phyloP scores from a whole-genome alignment of 108 stramenopile species.

The Craspedostauros australis region DNA sequence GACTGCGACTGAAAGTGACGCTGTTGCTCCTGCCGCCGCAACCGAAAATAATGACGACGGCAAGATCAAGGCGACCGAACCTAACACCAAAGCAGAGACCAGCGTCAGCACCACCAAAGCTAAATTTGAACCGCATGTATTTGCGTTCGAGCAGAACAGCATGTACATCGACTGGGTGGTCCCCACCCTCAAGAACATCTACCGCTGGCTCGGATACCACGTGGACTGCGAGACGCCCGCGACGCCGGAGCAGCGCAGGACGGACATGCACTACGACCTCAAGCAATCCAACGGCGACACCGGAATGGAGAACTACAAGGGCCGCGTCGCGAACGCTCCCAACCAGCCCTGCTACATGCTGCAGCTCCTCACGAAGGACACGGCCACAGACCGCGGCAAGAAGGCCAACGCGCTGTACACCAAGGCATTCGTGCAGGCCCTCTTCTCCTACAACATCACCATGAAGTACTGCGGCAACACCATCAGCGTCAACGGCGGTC shows the following conservation, averaged over 20 bases:
- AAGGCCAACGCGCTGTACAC: not conserved
- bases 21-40: too few relatives aligned
- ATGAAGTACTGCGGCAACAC: conserved; percentile 5
- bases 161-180: conserved; percentile 3
- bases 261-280: conserved; percentile 1
- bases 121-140: too few relatives aligned
- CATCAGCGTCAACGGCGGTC: conserved; percentile 2
- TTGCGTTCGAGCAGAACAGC: conserved; percentile 5
- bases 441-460: conserved; percentile 3
- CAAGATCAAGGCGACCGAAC: too few relatives aligned
- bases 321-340: not conserved
- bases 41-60: too few relatives aligned
- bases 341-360: conserved; percentile 2
- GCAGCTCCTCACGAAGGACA: conserved; percentile 3
- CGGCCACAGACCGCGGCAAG: conserved; percentile 5
- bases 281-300: conserved; percentile 10
- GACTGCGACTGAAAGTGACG: too few relatives aligned
- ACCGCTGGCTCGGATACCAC: not conserved
- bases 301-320: conserved; percentile 6
- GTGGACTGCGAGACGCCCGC: conserved; percentile 1
- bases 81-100: too few relatives aligned
- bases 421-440: not conserved
- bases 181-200: conserved; percentile 6
- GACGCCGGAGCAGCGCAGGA: conserved; percentile 2
- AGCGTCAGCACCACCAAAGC: not conserved